Evolutionary conservation across 1,139 yeast species (phyloP).

Genomic region (Ashbya aceris): DNA sequence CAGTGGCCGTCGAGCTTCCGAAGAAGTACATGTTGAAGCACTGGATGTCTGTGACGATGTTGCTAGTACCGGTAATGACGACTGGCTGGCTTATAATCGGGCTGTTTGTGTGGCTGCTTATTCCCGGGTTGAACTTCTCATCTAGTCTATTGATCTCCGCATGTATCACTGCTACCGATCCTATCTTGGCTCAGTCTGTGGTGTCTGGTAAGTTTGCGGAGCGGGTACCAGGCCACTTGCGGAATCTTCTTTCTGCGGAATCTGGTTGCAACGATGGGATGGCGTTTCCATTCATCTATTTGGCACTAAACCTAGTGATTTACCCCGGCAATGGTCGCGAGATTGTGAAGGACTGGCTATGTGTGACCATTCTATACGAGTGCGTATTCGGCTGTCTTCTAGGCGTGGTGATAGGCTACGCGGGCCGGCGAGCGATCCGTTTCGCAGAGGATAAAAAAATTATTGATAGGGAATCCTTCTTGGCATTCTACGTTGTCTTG

Average conservation of each 20-base stretch:
- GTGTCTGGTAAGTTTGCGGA: conserved; percentile 98
- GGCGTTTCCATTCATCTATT: conserved; percentile 90
- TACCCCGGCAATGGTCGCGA: conserved; percentile 56
- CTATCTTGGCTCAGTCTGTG: conserved; percentile 94
- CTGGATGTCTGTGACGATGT: conserved; percentile 72
- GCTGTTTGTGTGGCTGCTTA: conserved; percentile 70
- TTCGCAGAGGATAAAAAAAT: conserved; percentile 67
- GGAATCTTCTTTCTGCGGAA: conserved; percentile 85
- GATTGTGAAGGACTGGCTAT: conserved; percentile 78
- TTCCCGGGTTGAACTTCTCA: conserved; percentile 73
- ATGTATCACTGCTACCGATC: conserved; percentile 96
- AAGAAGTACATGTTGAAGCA: conserved; percentile 86
- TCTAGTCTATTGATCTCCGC: conserved; percentile 78
- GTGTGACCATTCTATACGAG: conserved; percentile 74
- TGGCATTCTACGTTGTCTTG: conserved; percentile 79
- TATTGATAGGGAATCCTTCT: conserved; percentile 88
- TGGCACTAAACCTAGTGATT: conserved; percentile 60
- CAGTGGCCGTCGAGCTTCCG: conserved; percentile 95
- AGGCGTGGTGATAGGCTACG: conserved; percentile 71
- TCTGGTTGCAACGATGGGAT: conserved; percentile 97
- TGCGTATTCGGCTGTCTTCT: conserved; percentile 76
- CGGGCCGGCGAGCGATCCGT: conserved; percentile 52
- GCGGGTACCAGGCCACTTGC: conserved; percentile 91
- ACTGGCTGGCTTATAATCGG: conserved; percentile 88
- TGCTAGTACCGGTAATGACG: conserved; percentile 89